phyloP scores from a whole-genome alignment of 2,329 filamentous ascomycete genomes.

The Colletotrichum sp. region DNA sequence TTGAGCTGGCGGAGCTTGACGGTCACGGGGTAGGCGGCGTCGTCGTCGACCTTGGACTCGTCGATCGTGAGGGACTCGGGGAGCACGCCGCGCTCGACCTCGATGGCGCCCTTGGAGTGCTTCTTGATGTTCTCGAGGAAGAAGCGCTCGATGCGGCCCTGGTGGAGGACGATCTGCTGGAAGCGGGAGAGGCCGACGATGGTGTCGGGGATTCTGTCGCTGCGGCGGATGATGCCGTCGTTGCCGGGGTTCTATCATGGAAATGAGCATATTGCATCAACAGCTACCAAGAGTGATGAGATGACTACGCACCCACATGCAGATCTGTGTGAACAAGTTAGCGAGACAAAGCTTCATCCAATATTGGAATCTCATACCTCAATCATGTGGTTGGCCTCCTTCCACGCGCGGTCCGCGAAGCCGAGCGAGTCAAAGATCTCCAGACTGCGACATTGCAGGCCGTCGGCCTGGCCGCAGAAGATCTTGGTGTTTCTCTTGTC shows the following conservation, averaged over 20 bases:
- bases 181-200: constrained; percentile 66
- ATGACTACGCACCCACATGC: constrained; percentile 16
- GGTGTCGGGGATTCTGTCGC: constrained; percentile 66
- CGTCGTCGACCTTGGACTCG: constrained; percentile 50
- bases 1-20: constrained; percentile 62
- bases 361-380: constrained; percentile 51
- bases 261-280: constrained; percentile 12
- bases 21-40: constrained; percentile 63
- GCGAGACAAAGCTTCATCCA: constrained; percentile 1
- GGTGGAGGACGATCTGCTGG: constrained; percentile 71
- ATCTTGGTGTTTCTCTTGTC: constrained; percentile 47
- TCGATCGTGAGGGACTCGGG: constrained; percentile 62
- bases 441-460: constrained; percentile 65
- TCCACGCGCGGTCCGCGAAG: constrained; percentile 67
- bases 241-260: constrained; percentile 62
- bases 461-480: constrained; percentile 49
- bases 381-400: constrained; percentile 72
- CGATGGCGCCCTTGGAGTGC: constrained; percentile 50
- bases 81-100: constrained; percentile 64
- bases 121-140: constrained; percentile 66
- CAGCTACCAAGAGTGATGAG: neutral
- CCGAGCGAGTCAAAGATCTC: constrained; percentile 79
- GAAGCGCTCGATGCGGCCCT: constrained; percentile 72
- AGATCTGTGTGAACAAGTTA: constrained; percentile 1
- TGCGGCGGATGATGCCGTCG: constrained; percentile 60